Evolutionary conservation across 2,329 filamentous ascomycete genomes (phyloP).

Genomic region (Dothistroma pini): DNA sequence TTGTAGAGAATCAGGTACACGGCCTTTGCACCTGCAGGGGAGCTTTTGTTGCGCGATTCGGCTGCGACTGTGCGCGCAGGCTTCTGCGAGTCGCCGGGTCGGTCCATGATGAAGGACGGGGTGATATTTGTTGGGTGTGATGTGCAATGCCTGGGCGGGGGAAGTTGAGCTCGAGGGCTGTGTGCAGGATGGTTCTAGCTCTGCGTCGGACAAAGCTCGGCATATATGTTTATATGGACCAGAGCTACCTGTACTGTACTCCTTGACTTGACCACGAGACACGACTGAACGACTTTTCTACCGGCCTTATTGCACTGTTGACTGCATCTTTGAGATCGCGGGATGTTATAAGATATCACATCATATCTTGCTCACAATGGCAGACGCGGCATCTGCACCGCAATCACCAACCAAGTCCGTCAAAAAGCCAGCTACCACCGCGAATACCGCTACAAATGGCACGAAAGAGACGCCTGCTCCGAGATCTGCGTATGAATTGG

Average conservation of each 20-base stretch:
- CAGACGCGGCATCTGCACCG: conserved; percentile 16
- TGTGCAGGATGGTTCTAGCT: too few species aligned
- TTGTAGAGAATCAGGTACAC: conserved; percentile 85
- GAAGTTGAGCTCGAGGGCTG: too few species aligned
- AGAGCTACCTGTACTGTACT: background rate
- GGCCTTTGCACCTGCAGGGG: conserved; percentile 30
- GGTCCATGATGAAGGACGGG: conserved; percentile 22
- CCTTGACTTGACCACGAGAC: background rate
- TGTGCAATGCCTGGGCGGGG: too few species aligned
- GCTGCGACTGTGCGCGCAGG: conserved; percentile 7
- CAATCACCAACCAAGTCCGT: conserved; percentile 11
- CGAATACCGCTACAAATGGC: conserved; percentile 9
- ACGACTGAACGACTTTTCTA: background rate
- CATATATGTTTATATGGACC: background rate
- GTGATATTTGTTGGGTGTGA: too few species aligned
- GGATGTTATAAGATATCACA: conserved; percentile 11
- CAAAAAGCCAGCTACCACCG: background rate
- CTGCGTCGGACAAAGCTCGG: background rate
- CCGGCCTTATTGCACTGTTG: background rate
- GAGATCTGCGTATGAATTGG: conserved; percentile 58
- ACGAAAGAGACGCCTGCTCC: conserved; percentile 17
- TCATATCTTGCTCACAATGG: conserved; percentile 13
- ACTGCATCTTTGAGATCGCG: background rate
- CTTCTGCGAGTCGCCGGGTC: conserved; percentile 27
- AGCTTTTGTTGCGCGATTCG: conserved; percentile 9